phyloP scores from a whole-genome alignment of 2,329 filamentous ascomycete genomes.

The Shiraia bambusicola region DNA sequence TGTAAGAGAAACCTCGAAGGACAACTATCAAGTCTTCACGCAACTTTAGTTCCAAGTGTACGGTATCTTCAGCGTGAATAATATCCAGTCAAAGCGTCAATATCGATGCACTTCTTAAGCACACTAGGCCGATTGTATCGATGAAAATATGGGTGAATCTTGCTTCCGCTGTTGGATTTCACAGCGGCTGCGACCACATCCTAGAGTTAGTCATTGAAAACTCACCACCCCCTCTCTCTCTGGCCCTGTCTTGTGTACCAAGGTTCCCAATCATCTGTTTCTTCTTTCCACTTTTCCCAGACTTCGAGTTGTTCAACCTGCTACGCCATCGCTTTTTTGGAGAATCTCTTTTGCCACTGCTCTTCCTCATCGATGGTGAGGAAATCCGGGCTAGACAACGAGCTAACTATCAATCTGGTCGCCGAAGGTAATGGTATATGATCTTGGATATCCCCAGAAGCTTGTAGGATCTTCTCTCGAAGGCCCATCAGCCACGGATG shows the following conservation, averaged over 20 bases:
- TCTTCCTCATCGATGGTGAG: constrained; percentile 1
- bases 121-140: too few relatives aligned
- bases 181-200: too few relatives aligned
- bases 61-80: too few relatives aligned
- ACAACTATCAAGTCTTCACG: too few relatives aligned
- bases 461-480: constrained; percentile 3
- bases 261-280: not conserved
- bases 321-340: not conserved
- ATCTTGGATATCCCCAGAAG: constrained; percentile 1
- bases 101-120: too few relatives aligned
- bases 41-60: too few relatives aligned
- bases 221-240: not conserved
- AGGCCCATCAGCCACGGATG: constrained; percentile 5
- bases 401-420: constrained; percentile 2
- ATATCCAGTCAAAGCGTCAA: too few relatives aligned
- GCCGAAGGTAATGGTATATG: constrained; percentile 1
- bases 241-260: not conserved
- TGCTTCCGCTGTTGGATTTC: too few relatives aligned
- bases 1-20: too few relatives aligned
- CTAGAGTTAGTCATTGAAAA: too few relatives aligned
- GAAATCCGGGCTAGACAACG: not conserved
- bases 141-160: too few relatives aligned
- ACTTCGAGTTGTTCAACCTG: not conserved
- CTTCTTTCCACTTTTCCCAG: constrained; percentile 1
- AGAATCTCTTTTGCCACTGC: not conserved